Percentiles rank a stretch among this genome's conserved stretches.
Conservation (phyloP, 2,329 filamentous ascomycete species). For the Rhytidhysteron rufulum region DNA sequence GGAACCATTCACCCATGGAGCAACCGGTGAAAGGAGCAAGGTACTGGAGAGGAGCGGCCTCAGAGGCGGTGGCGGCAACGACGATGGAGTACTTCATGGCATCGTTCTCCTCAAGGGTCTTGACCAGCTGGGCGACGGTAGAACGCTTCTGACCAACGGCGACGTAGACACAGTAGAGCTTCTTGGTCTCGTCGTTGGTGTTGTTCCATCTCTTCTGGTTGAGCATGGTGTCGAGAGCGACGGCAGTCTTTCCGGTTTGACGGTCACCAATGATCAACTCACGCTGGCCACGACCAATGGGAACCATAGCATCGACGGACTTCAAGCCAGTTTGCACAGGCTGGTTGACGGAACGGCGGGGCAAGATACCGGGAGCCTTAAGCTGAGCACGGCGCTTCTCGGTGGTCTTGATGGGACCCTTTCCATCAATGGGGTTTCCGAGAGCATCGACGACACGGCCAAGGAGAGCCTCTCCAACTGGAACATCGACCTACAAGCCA, state of each 20-base stretch:
- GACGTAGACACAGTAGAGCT: constrained; percentile 99
- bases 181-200: constrained; percentile 83
- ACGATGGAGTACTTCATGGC: constrained; percentile 97
- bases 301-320: constrained; percentile 99
- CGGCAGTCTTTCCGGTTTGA: constrained; percentile 99
- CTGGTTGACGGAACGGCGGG: constrained; percentile 94
- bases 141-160: constrained; percentile 99
- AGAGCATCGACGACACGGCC: constrained; percentile 98
- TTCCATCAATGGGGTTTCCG: constrained; percentile 98
- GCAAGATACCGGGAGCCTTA: constrained; percentile 98
- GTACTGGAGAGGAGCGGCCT: constrained; percentile 93
- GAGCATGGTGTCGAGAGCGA: constrained; percentile 94
- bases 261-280: constrained; percentile 99
- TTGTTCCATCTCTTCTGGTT: constrained; percentile 99
- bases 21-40: constrained; percentile 85
- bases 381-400: constrained; percentile 95
- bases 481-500: constrained; percentile 76
- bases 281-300: constrained; percentile 99
- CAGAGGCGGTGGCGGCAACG: constrained; percentile 93
- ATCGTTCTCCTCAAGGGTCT: constrained; percentile 99
- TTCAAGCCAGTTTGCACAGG: constrained; percentile 99
- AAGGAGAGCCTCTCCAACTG: constrained; percentile 87
- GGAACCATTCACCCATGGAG: constrained; percentile 65
- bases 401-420: constrained; percentile 91
- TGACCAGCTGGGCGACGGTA: constrained; percentile 97